A percentile compares a stretch with the other conserved stretches of the same genome.
phyloP scores from a whole-genome alignment of 2,329 filamentous ascomycete genomes.

The Coleophoma crateriformis region DNA sequence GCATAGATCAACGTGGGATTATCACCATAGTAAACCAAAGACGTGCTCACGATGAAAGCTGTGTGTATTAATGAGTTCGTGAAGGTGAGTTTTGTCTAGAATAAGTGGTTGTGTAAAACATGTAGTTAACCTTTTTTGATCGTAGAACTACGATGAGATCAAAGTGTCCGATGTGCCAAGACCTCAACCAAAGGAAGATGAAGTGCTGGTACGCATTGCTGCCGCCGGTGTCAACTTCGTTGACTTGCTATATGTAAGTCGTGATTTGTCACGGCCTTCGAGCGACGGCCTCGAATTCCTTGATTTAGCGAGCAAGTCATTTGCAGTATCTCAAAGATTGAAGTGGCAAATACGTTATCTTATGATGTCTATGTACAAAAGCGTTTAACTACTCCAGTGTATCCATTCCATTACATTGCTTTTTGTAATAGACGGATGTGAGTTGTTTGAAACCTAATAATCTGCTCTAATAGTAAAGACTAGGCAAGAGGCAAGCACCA shows the following conservation, averaged over 20 bases:
- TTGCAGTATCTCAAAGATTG: no score
- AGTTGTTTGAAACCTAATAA: neutral
- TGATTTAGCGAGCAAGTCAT: no score
- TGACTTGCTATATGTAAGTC: conserved; percentile 47
- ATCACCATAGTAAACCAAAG: no score
- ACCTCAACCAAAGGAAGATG: conserved; percentile 26
- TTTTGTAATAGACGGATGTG: neutral
- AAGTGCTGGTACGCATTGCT: conserved; percentile 42
- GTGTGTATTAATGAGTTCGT: conserved; percentile 31
- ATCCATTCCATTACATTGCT: no score
- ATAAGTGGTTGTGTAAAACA: neutral
- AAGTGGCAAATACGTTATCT: no score
- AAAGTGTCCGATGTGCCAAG: conserved; percentile 25
- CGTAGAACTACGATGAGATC: conserved; percentile 22
- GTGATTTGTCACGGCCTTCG: neutral
- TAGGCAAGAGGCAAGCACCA: conserved; percentile 51
- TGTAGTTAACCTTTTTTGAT: conserved; percentile 13
- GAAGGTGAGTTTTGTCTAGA: conserved; percentile 18
- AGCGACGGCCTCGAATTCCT: no score
- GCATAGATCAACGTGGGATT: no score
- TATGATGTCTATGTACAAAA: no score
- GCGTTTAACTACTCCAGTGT: no score
- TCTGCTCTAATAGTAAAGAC: neutral
- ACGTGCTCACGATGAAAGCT: conserved; percentile 30
- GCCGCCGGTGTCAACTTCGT: conserved; percentile 55